Evolutionary conservation across 2,329 filamentous ascomycete genomes (phyloP), one percentile per base, ranked within the genome.

Genomic region (Fusarium keratoplasticum): DNA sequence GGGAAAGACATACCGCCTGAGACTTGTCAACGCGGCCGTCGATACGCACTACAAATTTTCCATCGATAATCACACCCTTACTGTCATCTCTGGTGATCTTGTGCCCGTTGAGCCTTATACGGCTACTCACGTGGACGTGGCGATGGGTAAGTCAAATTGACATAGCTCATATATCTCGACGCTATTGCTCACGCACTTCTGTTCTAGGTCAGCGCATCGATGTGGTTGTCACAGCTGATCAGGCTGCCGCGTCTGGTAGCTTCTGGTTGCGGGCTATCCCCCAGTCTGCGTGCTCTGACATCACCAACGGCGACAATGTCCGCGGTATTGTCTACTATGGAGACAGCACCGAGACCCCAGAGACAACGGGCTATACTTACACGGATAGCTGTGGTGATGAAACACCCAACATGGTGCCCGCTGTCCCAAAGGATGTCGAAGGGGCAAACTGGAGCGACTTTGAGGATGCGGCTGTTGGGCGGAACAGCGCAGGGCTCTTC

Each of bases 1-100:
- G 16, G 58, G 36, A 29, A 54, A 52, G 44, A 66, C 55, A 9
- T 66, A 66, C 33, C 84, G 83, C 11, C 79, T 89, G 36, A 81
- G 87, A 2, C 76, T 89, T 42, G 84, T 88, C 76, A 89, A 88
- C 80, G 83, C 85, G 1, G 89, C 76, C 77, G 89, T 80, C 78
- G 85, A 77, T 83, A 79, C 89, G 69, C 83, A 83, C 22, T 82
- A 88, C 73, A 86, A 84, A 2, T 85, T 90, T 61, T 86, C 88
- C 44, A 84, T 89, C 40, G 87, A 86, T 64, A 83, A 84, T 31
- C 89, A 91, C 77, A 81, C 81, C 13, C 80, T 91, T 69, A 87
- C 84, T 0, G 86, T 91, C 38, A 86, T 90, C 60, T 82, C 85
- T 13, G 84, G 83, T 52, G 89, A 91, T 76, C 86, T 89, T 42